Base-by-base conservation (phyloP, 345 rosid species). In the Lumnitzera racemosa region DNA sequence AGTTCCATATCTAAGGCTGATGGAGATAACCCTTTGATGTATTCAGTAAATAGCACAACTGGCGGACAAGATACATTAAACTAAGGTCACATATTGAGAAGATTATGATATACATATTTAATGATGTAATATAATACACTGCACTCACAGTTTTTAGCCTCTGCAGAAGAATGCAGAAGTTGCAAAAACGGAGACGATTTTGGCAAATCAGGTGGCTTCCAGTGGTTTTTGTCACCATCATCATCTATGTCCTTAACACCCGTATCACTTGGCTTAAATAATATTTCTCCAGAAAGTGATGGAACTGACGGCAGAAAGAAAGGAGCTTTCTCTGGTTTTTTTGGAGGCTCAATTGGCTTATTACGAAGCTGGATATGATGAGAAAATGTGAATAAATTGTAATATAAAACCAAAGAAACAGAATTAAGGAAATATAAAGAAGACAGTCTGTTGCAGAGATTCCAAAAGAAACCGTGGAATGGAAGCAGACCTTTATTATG, bases 301-400 rank as follows among this genome's bases (percentile, higher is more conserved):
- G 92, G 90, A 67, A 81, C 55, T 13, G 90, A 81, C 55, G 99
- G 97, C 80, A 94, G 68, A 80, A 88, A 94, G 76, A 94, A 94
- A 52, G 96, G 96, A 74, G 92, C 90, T 71, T 76, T 88, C 61
- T 80, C 92, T 48, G 95, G 96, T 73, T 88, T 86, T 66, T 86
- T 90, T 3, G 92, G 99, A 58, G 97, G 90, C 78, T 94, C 94
- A 15, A 85, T 74, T 61, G 98, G 98, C 78, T 91, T 89, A 72
- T 91, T 91, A 63, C 96, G 85, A 15, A 67, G 77, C 96, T 91
- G 72, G 53, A 79, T 41, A 24, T 43, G 49, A 27, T 10, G 13
- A 31, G 20, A 3, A 17, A 47, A 17, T 12, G 55, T 20, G 27
- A 53, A 20, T n/a, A 15, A 12, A 53, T 53, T 13, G 13, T 25